These are phyloP conservation scores for Melastoma malabathricum DNA, from an alignment of 345 rosid species.

Conservation along the genomic window DNA sequence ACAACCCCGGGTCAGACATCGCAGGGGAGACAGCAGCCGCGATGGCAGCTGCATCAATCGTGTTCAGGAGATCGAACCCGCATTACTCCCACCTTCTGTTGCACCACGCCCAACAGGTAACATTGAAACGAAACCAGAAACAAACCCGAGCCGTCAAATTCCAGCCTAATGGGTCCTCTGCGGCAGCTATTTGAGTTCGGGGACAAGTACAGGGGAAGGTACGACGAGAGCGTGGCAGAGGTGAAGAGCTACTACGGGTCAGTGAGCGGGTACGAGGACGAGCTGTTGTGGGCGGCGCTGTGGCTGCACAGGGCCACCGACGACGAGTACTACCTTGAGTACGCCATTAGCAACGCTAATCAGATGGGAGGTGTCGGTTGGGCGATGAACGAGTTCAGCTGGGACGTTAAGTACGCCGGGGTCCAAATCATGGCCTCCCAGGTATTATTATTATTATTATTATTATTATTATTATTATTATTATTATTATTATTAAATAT, in stretches of 20 bases:
- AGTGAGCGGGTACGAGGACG: constrained; percentile 92
- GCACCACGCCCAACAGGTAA: constrained; percentile 85
- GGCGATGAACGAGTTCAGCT: constrained; percentile 92
- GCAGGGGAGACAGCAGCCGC: constrained; percentile 94
- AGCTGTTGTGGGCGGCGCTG: constrained; percentile 87
- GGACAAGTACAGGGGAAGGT: constrained; percentile 62
- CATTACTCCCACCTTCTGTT: constrained; percentile 79
- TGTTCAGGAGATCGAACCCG: constrained; percentile 55
- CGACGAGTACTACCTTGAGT: constrained; percentile 38
- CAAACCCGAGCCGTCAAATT: too few relatives aligned
- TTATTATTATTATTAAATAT: too few relatives aligned
- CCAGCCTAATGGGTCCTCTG: too few relatives aligned
- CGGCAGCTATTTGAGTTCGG: constrained; percentile 77
- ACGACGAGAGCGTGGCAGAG: constrained; percentile 55
- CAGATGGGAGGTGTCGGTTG: constrained; percentile 70
- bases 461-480: too few relatives aligned
- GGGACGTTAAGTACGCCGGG: constrained; percentile 96
- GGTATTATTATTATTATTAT: constrained; percentile 21
- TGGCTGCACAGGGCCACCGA: constrained; percentile 96
- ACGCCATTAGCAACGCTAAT: constrained; percentile 43
- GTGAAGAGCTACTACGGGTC: constrained; percentile 83
- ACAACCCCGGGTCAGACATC: constrained; percentile 82
- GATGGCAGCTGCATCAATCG: constrained; percentile 88
- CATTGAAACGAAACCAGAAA: too few relatives aligned
- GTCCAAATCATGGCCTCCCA: constrained; percentile 68